Conservation (phyloP, 225 moss, liverwort and hornwort genomes). For the Climacium dendroides region DNA sequence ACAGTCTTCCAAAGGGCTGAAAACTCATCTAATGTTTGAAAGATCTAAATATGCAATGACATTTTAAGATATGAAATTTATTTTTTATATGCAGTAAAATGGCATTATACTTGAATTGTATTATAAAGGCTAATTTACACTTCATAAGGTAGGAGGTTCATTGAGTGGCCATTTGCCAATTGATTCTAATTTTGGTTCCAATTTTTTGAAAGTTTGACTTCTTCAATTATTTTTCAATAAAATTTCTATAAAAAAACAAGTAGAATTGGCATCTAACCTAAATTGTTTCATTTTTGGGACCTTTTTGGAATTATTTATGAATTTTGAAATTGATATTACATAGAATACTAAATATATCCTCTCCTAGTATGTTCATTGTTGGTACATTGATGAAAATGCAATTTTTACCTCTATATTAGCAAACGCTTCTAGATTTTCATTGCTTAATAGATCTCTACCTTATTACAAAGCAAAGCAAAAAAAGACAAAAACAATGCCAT, state of each 20-base stretch:
- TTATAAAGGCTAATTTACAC: too few species aligned
- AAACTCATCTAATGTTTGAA: too few species aligned
- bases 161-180: too few species aligned
- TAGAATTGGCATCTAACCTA: neutral
- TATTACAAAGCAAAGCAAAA: neutral
- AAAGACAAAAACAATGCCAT: fast-evolving
- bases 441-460: fast-evolving
- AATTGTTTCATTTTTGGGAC: neutral
- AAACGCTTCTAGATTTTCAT: neutral
- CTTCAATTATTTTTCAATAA: neutral
- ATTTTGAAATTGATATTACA: neutral
- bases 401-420: neutral
- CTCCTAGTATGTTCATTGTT: neutral
- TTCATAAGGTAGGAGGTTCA: neutral
- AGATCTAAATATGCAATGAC: neutral
- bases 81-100: neutral
- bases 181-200: neutral
- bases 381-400: neutral
- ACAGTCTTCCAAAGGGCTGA: too few species aligned
- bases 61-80: neutral
- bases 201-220: neutral
- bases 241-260: fast-evolving
- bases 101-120: too few species aligned
- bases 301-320: neutral
- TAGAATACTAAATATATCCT: neutral